phyloP scores from a whole-genome alignment of 176 grass and related monocot genomes.

The Aegilops longissima region DNA sequence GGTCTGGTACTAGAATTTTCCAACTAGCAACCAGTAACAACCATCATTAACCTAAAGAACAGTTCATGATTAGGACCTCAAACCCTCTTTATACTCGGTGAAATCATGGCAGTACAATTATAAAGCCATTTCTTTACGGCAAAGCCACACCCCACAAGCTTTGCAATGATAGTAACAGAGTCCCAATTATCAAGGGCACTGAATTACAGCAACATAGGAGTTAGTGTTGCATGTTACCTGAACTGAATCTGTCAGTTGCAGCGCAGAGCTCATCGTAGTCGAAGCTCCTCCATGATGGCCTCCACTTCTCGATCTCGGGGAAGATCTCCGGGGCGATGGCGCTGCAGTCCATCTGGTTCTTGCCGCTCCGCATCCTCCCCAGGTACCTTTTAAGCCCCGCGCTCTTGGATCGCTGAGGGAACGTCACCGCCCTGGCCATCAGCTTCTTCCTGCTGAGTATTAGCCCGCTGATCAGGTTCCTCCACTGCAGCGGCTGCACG shows the following conservation, averaged over 20 bases:
- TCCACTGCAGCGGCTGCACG: conserved; percentile 53
- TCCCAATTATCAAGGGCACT: conserved; percentile 23
- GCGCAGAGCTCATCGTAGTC: conserved; percentile 72
- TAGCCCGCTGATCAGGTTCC: conserved; percentile 60
- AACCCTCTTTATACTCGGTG: background rate
- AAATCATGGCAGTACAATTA: conserved; percentile 25
- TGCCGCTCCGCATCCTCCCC: conserved; percentile 56
- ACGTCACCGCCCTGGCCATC: conserved; percentile 60
- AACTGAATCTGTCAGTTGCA: conserved; percentile 78
- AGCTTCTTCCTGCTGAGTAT: conserved; percentile 76
- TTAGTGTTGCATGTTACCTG: conserved; percentile 56
- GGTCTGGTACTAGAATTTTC: conserved; percentile 4
- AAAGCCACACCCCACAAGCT: conserved; percentile 33
- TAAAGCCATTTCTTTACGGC: conserved; percentile 17
- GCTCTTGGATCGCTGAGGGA: conserved; percentile 57
- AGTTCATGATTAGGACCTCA: conserved; percentile 45
- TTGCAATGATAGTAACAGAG: conserved; percentile 35
- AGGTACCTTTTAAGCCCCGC: conserved; percentile 54
- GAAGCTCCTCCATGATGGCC: conserved; percentile 93
- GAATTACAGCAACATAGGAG: conserved; percentile 15
- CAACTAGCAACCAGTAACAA: conserved; percentile 22
- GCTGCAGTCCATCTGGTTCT: conserved; percentile 50
- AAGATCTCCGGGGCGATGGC: conserved; percentile 55
- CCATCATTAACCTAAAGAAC: conserved; percentile 34
- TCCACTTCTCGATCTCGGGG: conserved; percentile 68